Evolutionary conservation across 2,329 filamentous ascomycete genomes (phyloP).

Genomic region (Trichoderma sp.): DNA sequence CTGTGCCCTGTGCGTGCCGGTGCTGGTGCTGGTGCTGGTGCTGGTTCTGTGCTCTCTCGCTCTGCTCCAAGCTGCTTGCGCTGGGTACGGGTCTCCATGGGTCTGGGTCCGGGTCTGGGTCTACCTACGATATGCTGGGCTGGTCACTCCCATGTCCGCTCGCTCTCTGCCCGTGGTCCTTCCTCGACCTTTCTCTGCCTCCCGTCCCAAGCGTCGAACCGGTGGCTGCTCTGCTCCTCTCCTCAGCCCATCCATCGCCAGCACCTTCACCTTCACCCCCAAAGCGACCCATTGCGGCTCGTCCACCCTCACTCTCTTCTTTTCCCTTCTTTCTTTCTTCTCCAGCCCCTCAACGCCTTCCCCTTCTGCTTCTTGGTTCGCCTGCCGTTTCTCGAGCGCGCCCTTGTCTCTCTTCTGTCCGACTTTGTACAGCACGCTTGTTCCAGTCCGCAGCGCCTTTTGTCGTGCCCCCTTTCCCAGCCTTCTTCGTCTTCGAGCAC

Average conservation of each 20-base stretch:
- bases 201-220: neutral
- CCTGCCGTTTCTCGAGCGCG: constrained; percentile 33
- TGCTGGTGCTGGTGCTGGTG: no score
- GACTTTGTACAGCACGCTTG: constrained; percentile 29
- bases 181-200: constrained; percentile 28
- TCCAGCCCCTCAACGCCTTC: constrained; percentile 31
- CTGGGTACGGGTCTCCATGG: no score
- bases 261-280: constrained; percentile 21
- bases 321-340: constrained; percentile 37
- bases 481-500: constrained; percentile 34
- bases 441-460: constrained; percentile 25
- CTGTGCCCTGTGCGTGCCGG: constrained; percentile 17
- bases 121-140: neutral
- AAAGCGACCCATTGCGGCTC: constrained; percentile 27
- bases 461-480: constrained; percentile 40
- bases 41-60: no score
- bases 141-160: constrained; percentile 11
- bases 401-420: constrained; percentile 33
- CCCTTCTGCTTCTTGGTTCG: constrained; percentile 38
- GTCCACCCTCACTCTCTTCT: constrained; percentile 32
- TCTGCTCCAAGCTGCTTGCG: neutral
- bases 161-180: neutral
- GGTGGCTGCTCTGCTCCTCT: constrained; percentile 23
- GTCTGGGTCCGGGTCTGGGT: no score
- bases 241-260: constrained; percentile 21